phyloP scores from a whole-genome alignment of 257 asterid genomes.

The Penstemon eatonii region DNA sequence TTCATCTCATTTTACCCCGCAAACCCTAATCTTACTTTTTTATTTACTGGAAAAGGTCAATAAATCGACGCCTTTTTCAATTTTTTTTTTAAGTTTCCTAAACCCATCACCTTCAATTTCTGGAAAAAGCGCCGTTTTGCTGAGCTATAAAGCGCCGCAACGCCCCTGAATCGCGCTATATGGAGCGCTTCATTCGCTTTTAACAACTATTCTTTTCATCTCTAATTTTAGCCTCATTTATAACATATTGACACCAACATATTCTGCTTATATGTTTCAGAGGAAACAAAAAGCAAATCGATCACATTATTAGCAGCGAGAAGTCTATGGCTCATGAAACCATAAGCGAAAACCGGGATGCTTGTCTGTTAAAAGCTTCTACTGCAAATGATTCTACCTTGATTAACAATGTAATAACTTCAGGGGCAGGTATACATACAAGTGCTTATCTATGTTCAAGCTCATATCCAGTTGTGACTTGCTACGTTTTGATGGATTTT shows the following conservation, averaged over 20 bases:
- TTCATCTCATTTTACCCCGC: too few relatives aligned
- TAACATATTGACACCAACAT: background rate
- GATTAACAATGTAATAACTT: slow-evolving; percentile 34
- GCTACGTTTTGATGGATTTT: background rate
- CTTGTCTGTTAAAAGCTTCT: slow-evolving; percentile 36
- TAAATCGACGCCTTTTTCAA: too few relatives aligned
- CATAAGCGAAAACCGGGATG: slow-evolving; percentile 40
- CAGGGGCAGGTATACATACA: slow-evolving; percentile 55
- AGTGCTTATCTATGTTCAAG: background rate
- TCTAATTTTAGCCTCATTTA: background rate
- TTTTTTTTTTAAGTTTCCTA: too few relatives aligned
- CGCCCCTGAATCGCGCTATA: slow-evolving; percentile 25
- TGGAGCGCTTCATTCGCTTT: background rate
- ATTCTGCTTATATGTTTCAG: slow-evolving; percentile 45
- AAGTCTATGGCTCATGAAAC: slow-evolving; percentile 45
- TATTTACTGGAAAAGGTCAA: too few relatives aligned
- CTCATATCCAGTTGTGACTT: background rate
- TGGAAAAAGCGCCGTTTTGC: too few relatives aligned
- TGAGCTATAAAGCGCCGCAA: background rate
- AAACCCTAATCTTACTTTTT: too few relatives aligned
- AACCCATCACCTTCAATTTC: too few relatives aligned
- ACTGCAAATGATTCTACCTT: slow-evolving; percentile 33
- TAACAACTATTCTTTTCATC: background rate
- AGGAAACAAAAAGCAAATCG: slow-evolving; percentile 65
- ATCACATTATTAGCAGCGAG: slow-evolving; percentile 59